Base-by-base conservation (phyloP, 75 land plant genomes). In the Sequoiadendron giganteum region DNA sequence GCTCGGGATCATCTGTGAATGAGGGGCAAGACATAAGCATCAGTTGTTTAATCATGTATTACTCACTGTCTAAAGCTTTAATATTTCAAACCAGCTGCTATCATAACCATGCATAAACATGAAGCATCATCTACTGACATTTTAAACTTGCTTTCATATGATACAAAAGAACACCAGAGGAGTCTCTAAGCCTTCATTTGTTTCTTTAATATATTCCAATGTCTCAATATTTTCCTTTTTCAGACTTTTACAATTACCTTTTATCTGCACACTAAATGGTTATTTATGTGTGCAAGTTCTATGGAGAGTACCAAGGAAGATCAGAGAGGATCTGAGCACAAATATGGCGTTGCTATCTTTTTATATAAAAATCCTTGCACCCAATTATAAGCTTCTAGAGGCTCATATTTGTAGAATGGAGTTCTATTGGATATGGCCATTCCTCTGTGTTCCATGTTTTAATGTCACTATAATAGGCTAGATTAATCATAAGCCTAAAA, bases 141-240 rank as follows among this genome's bases (percentile, higher is more conserved):
- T 76, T 36, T 11, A 89, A 89, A 72, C 85, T 85, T 90, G 89
- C 89, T 77, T 40, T 86, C 52, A 88, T 87, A 80, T 89, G 89
- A 54, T 89, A 85, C 86, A 90, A 89, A 21, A 90, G 83, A 38
- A 86, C 39, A 40, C 34, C 78, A 19, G 42, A 78, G 43, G 45
- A 36, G 8, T 79, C 34, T 79, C 43, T 16, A 34, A 40, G 78
- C 82, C 8, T 3, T 19, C 5, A 5, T 79, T 16, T 38, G 82
- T 19, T 40, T 79, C 43, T 5, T 79, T 56, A 76, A 76, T 76
- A 34, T 36, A 32, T 36, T 18, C 16, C 80, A 77, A 7, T 40
- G 34, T 34, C 42, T 78, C 42, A 38, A 78, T 39, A 52, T 52
- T 11, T 52, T 52, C 19, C 38, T 39, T 78, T 38, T 39, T 78